Conservation (phyloP, 441 rosid species). For the Erodium chrysanthum region DNA sequence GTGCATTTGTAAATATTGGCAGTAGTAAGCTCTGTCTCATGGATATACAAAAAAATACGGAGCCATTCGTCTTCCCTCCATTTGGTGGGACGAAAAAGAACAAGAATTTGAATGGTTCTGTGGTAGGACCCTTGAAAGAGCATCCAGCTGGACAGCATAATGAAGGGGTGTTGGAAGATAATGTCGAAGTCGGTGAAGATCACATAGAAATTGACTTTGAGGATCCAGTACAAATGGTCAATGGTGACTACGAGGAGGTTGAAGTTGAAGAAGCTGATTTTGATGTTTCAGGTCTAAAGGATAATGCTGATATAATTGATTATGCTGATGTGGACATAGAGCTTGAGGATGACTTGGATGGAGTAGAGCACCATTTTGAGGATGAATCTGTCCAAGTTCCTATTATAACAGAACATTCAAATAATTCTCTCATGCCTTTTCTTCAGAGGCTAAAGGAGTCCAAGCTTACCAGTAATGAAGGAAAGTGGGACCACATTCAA, state of each 20-base stretch:
- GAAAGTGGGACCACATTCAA: slow-evolving; percentile 63
- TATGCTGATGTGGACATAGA: slow-evolving; percentile 34
- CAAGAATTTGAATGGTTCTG: slow-evolving; percentile 33
- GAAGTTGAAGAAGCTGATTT: slow-evolving; percentile 47
- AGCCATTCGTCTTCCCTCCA: slow-evolving; percentile 81
- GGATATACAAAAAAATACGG: slow-evolving; percentile 66
- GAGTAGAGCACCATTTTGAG: slow-evolving; percentile 28
- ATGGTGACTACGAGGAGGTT: slow-evolving; percentile 48
- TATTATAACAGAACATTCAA: slow-evolving; percentile 26
- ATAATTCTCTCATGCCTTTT: slow-evolving; percentile 26
- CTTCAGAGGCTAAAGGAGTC: slow-evolving; percentile 27
- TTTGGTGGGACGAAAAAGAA: slow-evolving; percentile 47
- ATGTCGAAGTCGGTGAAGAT: slow-evolving; percentile 40
- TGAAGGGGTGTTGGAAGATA: slow-evolving; percentile 28
- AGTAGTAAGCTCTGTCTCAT: slow-evolving; percentile 68
- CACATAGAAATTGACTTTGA: slow-evolving; percentile 39
- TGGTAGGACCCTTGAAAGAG: slow-evolving; percentile 27
- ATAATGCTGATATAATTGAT: slow-evolving; percentile 47
- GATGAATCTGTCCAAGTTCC: slow-evolving; percentile 31
- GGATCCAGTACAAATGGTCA: slow-evolving; percentile 25
- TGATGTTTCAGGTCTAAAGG: slow-evolving; percentile 38
- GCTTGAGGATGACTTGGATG: slow-evolving; percentile 30
- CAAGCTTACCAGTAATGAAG: slow-evolving; percentile 23
- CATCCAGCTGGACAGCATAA: slow-evolving; percentile 29
- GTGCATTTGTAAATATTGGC: slow-evolving; percentile 92